phyloP scores from a whole-genome alignment of 139 green algal genomes.

The Edaphochlamys debaryana region DNA sequence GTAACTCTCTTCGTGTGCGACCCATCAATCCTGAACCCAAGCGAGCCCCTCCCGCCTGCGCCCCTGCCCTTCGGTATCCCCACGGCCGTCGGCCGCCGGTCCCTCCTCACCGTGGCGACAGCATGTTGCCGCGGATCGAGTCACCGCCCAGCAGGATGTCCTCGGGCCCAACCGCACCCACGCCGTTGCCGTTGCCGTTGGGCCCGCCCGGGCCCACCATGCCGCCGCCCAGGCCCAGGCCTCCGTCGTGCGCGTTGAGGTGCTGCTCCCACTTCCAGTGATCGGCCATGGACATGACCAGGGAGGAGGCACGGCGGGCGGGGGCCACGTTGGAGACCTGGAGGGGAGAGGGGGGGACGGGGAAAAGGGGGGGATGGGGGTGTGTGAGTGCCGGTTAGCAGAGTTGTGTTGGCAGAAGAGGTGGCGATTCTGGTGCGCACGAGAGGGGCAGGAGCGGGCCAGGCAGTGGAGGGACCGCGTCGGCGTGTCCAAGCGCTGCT shows the following conservation, averaged over 20 bases:
- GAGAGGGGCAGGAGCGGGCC: too few relatives aligned
- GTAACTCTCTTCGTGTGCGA: too few relatives aligned
- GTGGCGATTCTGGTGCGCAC: too few relatives aligned
- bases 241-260: background rate
- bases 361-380: too few relatives aligned
- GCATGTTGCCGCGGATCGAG: conserved; percentile 27
- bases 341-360: too few relatives aligned
- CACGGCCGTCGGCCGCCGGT: too few relatives aligned
- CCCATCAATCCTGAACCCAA: too few relatives aligned
- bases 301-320: conserved; percentile 37
- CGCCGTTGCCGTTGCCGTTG: background rate
- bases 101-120: conserved; percentile 17
- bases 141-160: conserved; percentile 41
- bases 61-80: too few relatives aligned
- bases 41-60: too few relatives aligned
- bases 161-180: conserved; percentile 15
- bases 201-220: background rate
- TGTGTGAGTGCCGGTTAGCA: too few relatives aligned
- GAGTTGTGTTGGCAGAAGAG: too few relatives aligned
- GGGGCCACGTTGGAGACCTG: conserved; percentile 39
- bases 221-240: background rate
- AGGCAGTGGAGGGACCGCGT: background rate
- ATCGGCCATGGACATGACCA: conserved; percentile 45
- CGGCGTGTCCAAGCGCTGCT: background rate
- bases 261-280: conserved; percentile 38